A percentile compares a stretch with the other conserved stretches of the same genome.
Evolutionary conservation across 768 basidiomycete genomes (phyloP).

Genomic region (Naganishia antarctica): DNA sequence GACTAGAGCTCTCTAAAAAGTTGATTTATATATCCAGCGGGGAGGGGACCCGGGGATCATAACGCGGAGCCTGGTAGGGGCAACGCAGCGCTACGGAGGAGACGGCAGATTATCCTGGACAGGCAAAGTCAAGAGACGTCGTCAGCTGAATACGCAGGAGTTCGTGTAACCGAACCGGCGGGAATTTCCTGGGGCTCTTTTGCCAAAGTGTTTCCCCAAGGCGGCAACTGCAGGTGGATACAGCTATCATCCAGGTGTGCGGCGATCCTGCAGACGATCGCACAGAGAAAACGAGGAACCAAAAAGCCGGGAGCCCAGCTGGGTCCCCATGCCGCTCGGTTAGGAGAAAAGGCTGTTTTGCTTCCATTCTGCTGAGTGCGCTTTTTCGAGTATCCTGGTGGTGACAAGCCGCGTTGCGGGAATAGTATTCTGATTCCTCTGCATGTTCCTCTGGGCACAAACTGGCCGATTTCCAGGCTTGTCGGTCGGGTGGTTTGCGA

Average conservation of each 20-base stretch:
- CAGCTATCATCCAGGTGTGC: too few relatives aligned
- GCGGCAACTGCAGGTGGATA: too few relatives aligned
- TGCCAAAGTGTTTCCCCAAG: neutral
- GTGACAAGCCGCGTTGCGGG: neutral
- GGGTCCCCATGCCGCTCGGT: too few relatives aligned
- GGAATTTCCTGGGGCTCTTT: conserved; percentile 10
- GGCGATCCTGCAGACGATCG: too few relatives aligned
- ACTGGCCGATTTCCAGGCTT: neutral
- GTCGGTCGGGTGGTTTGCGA: neutral
- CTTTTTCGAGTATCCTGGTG: neutral
- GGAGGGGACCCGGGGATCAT: conserved; percentile 4
- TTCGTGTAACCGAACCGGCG: conserved; percentile 5
- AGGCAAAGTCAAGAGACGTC: neutral
- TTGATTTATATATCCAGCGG: neutral
- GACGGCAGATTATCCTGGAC: neutral
- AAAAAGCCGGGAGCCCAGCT: too few relatives aligned
- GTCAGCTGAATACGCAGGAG: conserved; percentile 11
- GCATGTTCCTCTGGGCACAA: neutral
- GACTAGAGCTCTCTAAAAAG: neutral
- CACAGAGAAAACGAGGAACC: too few relatives aligned
- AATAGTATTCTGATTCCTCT: neutral
- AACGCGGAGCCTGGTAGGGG: conserved; percentile 17
- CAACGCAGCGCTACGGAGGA: neutral
- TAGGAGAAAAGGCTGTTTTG: neutral
- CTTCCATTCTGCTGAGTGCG: neutral